Evolutionary conservation across 768 basidiomycete species (phyloP).

Genomic region (Boletus rufocinnamomeus): DNA sequence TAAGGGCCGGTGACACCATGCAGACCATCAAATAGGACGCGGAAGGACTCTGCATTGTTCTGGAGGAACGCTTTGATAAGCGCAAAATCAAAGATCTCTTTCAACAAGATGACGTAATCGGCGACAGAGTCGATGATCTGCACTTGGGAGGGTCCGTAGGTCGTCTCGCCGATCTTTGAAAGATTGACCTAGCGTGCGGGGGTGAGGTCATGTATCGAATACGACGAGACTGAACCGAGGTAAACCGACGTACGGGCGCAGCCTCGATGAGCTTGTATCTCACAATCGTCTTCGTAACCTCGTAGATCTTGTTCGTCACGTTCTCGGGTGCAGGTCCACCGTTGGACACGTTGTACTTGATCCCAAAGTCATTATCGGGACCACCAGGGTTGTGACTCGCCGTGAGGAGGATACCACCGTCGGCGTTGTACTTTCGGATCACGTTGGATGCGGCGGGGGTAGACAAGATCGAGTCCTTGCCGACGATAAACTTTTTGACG

Average conservation of each 20-base stretch:
- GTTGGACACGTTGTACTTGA: conserved; percentile 98
- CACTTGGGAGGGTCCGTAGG: conserved; percentile 81
- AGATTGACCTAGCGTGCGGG: conserved; percentile 66
- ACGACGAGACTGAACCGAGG: neutral
- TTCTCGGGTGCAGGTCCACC: conserved; percentile 97
- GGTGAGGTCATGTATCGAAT: conserved; percentile 1
- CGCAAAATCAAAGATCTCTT: conserved; percentile 92
- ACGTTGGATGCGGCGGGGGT: conserved; percentile 97
- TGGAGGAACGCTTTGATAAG: conserved; percentile 88
- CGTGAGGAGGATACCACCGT: conserved; percentile 95
- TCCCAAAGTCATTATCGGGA: conserved; percentile 97
- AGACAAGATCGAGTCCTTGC: conserved; percentile 88
- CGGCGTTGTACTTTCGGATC: conserved; percentile 94
- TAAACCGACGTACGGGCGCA: conserved; percentile 57
- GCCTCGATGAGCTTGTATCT: conserved; percentile 85
- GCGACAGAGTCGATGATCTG: conserved; percentile 92
- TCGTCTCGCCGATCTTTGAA: conserved; percentile 74
- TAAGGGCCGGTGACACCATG: conserved; percentile 98
- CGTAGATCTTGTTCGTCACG: conserved; percentile 95
- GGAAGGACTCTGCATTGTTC: conserved; percentile 66
- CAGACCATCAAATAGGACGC: conserved; percentile 93
- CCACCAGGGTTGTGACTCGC: conserved; percentile 99
- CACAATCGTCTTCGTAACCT: conserved; percentile 83
- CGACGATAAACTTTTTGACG: conserved; percentile 89
- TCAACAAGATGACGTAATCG: conserved; percentile 82